Evolutionary conservation across 2,329 filamentous ascomycete genomes (phyloP).

Genomic region (Camillea tinctor): DNA sequence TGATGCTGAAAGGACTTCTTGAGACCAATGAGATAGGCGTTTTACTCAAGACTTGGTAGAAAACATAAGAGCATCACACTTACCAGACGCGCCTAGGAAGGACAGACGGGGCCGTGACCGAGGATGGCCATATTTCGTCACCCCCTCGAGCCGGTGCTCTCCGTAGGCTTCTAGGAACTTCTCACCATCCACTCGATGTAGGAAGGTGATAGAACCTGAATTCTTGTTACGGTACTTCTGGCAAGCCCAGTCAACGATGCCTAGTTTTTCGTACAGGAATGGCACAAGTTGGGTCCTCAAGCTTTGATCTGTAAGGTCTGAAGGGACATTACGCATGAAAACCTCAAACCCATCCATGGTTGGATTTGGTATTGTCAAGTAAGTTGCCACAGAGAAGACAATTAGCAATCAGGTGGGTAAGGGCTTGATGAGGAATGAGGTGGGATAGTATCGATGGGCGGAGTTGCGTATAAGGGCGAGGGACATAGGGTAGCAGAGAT

Average conservation of each 20-base stretch:
- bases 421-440: no score
- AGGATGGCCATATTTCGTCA: slow-evolving; percentile 1
- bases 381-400: not conserved
- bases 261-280: slow-evolving; percentile 37
- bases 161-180: slow-evolving; percentile 39
- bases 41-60: not conserved
- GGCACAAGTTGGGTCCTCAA: slow-evolving; percentile 41
- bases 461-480: not conserved
- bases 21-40: no score
- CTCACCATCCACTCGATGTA: slow-evolving; percentile 37
- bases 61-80: not conserved
- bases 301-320: slow-evolving; percentile 36
- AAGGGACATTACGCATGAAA: slow-evolving; percentile 43
- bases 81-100: slow-evolving; percentile 22
- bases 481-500: not conserved
- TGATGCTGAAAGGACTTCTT: no score
- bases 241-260: slow-evolving; percentile 43
- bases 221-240: slow-evolving; percentile 39
- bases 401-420: not conserved
- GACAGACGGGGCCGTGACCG: slow-evolving; percentile 25
- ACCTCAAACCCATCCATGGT: slow-evolving; percentile 41
- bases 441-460: not conserved
- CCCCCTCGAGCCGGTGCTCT: slow-evolving; percentile 8
- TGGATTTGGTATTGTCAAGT: not conserved
- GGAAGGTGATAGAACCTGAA: slow-evolving; percentile 44